Evolutionary conservation across 768 basidiomycete genomes (phyloP), one percentile per base, ranked within the genome.

Genomic region (Mycena filopes): DNA sequence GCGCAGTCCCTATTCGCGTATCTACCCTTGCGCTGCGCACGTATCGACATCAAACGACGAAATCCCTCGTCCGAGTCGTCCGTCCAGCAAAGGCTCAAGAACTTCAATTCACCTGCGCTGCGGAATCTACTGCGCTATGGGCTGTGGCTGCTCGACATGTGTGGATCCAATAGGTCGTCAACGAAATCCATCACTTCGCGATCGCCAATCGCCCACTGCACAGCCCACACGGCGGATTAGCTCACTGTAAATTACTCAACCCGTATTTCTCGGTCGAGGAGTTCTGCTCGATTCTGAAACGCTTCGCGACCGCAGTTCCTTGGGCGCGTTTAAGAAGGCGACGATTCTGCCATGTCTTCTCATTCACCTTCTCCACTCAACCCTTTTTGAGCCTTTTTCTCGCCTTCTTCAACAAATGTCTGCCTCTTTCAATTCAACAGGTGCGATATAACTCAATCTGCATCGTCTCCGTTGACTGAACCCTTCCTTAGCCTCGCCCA

Each of bases 221-320:
- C 55, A 46, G 55, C 43, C 55, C 43, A 23, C 20, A 38, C 55
- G 31, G 56, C 45, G 33, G 56, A 58, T 48, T 40, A 36, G 25
- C 45, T 38, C 46, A 38, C 36, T 16, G 1, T 12, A n/a, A 38
- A 47, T 58, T 31, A 58, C 56, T 48, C 56, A 48, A 20, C 36
- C 56, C 56, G 56, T 28, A 58, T 58, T 33, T 48, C 11, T 47
- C 46, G 45, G 31, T 31, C 46, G 46, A 31, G 38, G 54, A 26
- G 31, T 28, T 41, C 21, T 21, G 18, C 0, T 18, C 33, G 16
- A 36, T n/a, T 13, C n/a, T 13, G 23, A 41, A 41, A 18, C 23
- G 6, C 53, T 20, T 42, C 40, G 21, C 40, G 42, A 55, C 55
- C 55, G 42, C 55, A 45, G 55, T 25, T 55, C 18, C 26, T 45